phyloP scores from a whole-genome alignment of 2,329 filamentous ascomycete genomes.

The Neonectria punicea region DNA sequence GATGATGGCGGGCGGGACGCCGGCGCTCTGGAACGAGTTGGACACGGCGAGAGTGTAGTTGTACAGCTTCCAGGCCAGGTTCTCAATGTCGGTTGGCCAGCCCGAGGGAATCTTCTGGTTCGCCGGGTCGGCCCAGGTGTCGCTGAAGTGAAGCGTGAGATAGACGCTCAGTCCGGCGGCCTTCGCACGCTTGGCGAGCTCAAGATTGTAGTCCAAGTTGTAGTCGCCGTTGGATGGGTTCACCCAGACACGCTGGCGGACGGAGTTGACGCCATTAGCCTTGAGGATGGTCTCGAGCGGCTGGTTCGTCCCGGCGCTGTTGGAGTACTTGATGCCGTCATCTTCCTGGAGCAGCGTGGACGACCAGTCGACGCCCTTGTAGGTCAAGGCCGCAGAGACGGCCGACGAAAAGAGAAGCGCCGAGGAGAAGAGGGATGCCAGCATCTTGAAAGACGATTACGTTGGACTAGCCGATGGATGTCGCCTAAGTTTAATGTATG shows the following conservation, averaged over 20 bases:
- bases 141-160: constrained; percentile 73
- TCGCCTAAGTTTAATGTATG: background rate
- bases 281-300: constrained; percentile 72
- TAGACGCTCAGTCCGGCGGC: constrained; percentile 70
- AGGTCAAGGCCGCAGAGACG: constrained; percentile 62
- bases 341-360: constrained; percentile 72
- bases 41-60: constrained; percentile 74
- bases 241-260: constrained; percentile 78
- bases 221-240: constrained; percentile 73
- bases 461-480: background rate
- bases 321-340: constrained; percentile 70
- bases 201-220: constrained; percentile 75
- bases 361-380: constrained; percentile 77
- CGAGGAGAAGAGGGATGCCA: constrained; percentile 17
- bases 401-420: constrained; percentile 30
- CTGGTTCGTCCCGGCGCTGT: constrained; percentile 58
- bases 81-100: constrained; percentile 70
- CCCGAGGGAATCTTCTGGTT: constrained; percentile 71
- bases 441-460: constrained; percentile 27
- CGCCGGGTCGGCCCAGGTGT: constrained; percentile 77
- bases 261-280: constrained; percentile 72
- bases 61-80: constrained; percentile 71
- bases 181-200: constrained; percentile 72
- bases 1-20: constrained; percentile 68
- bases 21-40: constrained; percentile 67